A percentile compares a stretch with the other conserved stretches of the same genome.
These are phyloP conservation scores for Eucalyptus virginea DNA, from an alignment of 345 rosid species.

Conservation along the genomic window DNA sequence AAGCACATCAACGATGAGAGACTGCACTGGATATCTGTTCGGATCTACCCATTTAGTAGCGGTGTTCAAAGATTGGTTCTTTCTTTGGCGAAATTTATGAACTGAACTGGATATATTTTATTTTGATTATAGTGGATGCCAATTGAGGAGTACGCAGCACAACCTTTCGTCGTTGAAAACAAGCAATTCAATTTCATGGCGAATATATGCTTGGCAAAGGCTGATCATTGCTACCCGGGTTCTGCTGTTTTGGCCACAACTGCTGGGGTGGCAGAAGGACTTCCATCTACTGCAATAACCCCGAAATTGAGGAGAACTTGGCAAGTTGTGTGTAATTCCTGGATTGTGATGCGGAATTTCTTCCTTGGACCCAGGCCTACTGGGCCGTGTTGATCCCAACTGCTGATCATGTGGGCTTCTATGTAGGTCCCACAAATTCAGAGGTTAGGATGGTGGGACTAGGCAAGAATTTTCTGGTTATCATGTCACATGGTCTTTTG, in stretches of 20 bases:
- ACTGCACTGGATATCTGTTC: background rate
- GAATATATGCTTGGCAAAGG: conserved; percentile 39
- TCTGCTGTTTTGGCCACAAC: conserved; percentile 19
- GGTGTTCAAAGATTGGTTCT: background rate
- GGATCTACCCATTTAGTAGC: background rate
- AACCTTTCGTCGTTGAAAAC: conserved; percentile 28
- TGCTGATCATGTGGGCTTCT: background rate
- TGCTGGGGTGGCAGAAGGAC: conserved; percentile 24
- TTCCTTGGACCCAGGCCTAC: background rate
- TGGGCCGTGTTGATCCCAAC: background rate
- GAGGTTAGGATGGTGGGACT: background rate
- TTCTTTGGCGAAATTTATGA: background rate
- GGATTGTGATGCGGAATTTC: background rate
- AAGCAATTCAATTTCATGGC: conserved; percentile 34
- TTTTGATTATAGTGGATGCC: conserved; percentile 53
- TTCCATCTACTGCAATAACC: conserved; percentile 36
- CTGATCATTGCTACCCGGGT: conserved; percentile 27
- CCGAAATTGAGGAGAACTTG: background rate
- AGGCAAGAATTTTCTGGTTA: background rate
- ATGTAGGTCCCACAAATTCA: background rate
- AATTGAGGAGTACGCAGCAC: conserved; percentile 45
- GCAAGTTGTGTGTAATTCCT: background rate
- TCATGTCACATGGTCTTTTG: background rate
- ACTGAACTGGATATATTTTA: background rate
- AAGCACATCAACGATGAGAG: background rate